Base-by-base conservation (phyloP, 345 rosid genomes). In the Eutrema japonicum region DNA sequence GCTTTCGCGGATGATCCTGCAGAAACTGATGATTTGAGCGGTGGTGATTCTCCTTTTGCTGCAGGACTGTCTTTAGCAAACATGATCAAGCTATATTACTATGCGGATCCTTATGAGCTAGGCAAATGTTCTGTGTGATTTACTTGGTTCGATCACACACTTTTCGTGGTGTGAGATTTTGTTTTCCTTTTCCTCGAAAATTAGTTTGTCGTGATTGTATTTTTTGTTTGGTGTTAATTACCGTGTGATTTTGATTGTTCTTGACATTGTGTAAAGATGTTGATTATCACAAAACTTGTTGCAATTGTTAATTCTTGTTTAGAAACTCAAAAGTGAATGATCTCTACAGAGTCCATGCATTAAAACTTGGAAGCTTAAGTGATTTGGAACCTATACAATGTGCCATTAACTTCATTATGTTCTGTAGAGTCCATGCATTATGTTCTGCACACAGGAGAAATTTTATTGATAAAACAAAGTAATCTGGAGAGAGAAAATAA, bases 1-100 rank as follows among this genome's bases (percentile, higher is more conserved):
- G 91, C 89, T 55, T 93, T 89, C 43, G 43, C 61, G 10, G 97
- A 91, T 80, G 97, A 89, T 58, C 91, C 88, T 2, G 78, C 91
- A 3, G 97, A 93, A 35, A 80, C 74, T 47, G 98, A 85, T 79
- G 98, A 89, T 47, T 70, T 79, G 6, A 66, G 82, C 14, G 64
- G 79, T 1, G 63, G 83, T 64, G 78, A 83, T 49, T 69, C 82
- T 14, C 73, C 79, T 10, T 77, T 85, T 77, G 96, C 96, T 3
- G 71, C 87, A 5, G 97, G 96, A 33, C 52, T 93, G 73, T 91
- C 98, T 30, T 75, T 91, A 81, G 77, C 84, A 10, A 89, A 69
- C 69, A 83, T 96, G 79, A 65, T 89, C 37, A 91, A 91, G 83
- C 74, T 89, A 37, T 88, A 84, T 74, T 86, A 93, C 80, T 84